These are phyloP conservation scores for Boletus speciosus DNA, from an alignment of 768 basidiomycete species.

Conservation along the genomic window DNA sequence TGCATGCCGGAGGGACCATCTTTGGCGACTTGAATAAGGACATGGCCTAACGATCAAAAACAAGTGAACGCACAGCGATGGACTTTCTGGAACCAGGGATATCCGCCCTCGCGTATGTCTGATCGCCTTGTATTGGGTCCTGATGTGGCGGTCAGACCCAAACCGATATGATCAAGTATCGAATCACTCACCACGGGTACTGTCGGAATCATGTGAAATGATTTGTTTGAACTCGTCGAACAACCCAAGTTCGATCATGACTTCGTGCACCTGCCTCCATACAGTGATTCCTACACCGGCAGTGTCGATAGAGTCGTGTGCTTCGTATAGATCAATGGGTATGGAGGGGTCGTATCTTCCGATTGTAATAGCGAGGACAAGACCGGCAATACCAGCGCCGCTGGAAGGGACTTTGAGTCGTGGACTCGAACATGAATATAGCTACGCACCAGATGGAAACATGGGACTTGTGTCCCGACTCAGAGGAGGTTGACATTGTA, in stretches of 20 bases:
- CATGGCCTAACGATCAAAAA: neutral
- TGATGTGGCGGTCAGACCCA: constrained; percentile 24
- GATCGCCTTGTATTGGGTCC: constrained; percentile 9
- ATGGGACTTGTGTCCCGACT: constrained; percentile 9
- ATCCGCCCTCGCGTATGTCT: constrained; percentile 33
- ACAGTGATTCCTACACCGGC: constrained; percentile 43
- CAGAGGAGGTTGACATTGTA: neutral
- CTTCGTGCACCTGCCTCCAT: constrained; percentile 43
- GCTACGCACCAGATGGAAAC: constrained; percentile 20
- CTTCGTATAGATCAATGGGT: constrained; percentile 45
- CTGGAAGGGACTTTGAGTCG: constrained; percentile 8
- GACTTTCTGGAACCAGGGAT: constrained; percentile 25
- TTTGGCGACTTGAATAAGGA: neutral
- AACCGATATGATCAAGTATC: neutral
- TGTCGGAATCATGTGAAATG: constrained; percentile 8
- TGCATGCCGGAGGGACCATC: constrained; percentile 15
- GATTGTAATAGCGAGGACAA: constrained; percentile 40
- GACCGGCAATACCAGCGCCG: constrained; percentile 42
- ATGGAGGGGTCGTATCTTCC: constrained; percentile 30
- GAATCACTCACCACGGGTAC: constrained; percentile 10
- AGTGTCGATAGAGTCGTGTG: constrained; percentile 36
- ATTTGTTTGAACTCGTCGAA: constrained; percentile 30
- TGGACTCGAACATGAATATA: neutral
- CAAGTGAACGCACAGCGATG: constrained; percentile 18
- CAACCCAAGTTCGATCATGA: constrained; percentile 42